Evolutionary conservation across 768 basidiomycete species (phyloP), one percentile per base, ranked within the genome.

Genomic region (Auriscalpium orientale): DNA sequence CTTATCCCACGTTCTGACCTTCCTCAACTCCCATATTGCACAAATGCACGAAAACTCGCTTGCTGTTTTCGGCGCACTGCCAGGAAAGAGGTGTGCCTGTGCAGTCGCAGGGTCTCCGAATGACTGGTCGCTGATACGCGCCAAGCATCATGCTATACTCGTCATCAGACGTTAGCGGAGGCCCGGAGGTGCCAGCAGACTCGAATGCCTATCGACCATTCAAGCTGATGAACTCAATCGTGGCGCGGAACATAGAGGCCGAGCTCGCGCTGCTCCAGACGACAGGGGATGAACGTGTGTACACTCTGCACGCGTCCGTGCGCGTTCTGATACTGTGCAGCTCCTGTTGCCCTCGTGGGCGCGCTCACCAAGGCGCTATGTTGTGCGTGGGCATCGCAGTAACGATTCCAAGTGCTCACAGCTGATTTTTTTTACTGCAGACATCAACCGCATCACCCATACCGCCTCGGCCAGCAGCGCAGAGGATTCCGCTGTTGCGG

Each of bases 291-390:
- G 82, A 84, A 74, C 74, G 80, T 79, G 57, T 22, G 74, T 55
- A 54, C 28, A 37, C 49, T 48, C 43, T 53, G 44, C 43, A 60
- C 62, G 59, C 54, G 63, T 62, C 37, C 50, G 51, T 47, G 16
- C 53, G 44, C 43, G 60, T 53, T 49, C 52, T 49, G 35, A 43
- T 20, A 52, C 34, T 45, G 51, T 56, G 18, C 58, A 80, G 85
- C 72, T 51, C 84, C 85, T 13, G 79, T 79, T 61, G 85, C 84
- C 3, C 76, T 99, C 46, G 95, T 98, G 48, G 83, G 91, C 40
- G 93, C 95, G 13, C 70, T 98, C 54, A 89, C 90, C 33, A 98
- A 97, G 70, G 89, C 94, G 3, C 74, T 98, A 15, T 98, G 95
- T 65, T 91, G 94, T 95, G 70, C 52, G 78, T 12, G 51, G 9